Conservation (phyloP, 2,329 filamentous ascomycete genomes). For the Apiospora hydei region DNA sequence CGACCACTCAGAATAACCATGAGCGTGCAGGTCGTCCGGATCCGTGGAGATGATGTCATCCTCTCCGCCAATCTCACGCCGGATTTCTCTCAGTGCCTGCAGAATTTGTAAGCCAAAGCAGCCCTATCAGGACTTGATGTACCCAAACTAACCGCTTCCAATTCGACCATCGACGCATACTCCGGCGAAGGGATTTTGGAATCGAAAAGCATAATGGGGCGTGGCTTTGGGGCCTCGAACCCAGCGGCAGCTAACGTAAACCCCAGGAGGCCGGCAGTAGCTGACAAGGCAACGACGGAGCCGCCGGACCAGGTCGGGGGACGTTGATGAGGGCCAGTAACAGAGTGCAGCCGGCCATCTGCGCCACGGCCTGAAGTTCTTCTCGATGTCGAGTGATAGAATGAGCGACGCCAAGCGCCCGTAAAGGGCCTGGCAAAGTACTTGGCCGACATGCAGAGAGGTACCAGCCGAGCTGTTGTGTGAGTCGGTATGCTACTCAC, state of each 20-base stretch:
- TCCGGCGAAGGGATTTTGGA: slow-evolving; percentile 37
- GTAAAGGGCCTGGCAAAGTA: slow-evolving; percentile 32
- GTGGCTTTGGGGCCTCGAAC: slow-evolving; percentile 34
- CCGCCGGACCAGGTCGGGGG: slow-evolving; percentile 40
- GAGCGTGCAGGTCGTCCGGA: slow-evolving; percentile 65
- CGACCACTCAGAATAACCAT: slow-evolving; percentile 75
- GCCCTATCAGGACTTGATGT: neutral
- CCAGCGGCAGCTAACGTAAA: slow-evolving; percentile 40
- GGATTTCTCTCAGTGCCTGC: slow-evolving; percentile 64
- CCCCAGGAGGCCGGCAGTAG: slow-evolving; percentile 40
- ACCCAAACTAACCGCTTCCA: slow-evolving; percentile 54
- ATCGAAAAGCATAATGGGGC: slow-evolving; percentile 39
- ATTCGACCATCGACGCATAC: slow-evolving; percentile 57
- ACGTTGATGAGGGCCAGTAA: slow-evolving; percentile 29
- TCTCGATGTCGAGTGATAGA: slow-evolving; percentile 30
- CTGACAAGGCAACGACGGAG: slow-evolving; percentile 40
- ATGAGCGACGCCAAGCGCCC: slow-evolving; percentile 31
- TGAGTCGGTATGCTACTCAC: slow-evolving; percentile 15
- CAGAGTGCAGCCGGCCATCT: slow-evolving; percentile 29
- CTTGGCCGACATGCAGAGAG: slow-evolving; percentile 34
- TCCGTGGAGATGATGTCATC: slow-evolving; percentile 69
- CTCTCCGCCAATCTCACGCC: slow-evolving; percentile 46
- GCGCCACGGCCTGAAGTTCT: slow-evolving; percentile 30
- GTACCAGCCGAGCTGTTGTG: neutral
- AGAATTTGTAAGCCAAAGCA: neutral